phyloP scores from a whole-genome alignment of 176 grass and related monocot genomes.

The Aegilops bicornis region DNA sequence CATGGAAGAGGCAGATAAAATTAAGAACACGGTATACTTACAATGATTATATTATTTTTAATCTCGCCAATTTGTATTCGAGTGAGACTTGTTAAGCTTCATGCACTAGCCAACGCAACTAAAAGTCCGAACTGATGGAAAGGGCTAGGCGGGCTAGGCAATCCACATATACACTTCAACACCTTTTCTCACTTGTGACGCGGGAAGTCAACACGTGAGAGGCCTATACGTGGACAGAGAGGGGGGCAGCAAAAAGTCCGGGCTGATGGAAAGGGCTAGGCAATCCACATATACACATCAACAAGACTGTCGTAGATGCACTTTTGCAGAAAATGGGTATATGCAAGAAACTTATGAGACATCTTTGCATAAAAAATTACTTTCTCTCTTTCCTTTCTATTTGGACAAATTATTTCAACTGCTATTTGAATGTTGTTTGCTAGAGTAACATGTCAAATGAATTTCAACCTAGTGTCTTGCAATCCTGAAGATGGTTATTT shows the following conservation, averaged over 20 bases:
- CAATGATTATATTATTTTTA: conserved; percentile 22
- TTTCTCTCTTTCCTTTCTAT: not conserved
- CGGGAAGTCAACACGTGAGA: too few species aligned
- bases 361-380: not conserved
- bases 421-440: conserved; percentile 5
- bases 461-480: conserved; percentile 20
- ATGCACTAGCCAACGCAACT: too few species aligned
- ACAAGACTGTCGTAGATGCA: not conserved
- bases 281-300: too few species aligned
- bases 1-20: conserved; percentile 94
- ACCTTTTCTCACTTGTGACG: too few species aligned
- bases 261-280: too few species aligned
- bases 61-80: conserved; percentile 6
- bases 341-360: not conserved
- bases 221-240: too few species aligned
- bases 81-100: not conserved
- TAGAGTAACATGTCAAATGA: not conserved
- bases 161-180: too few species aligned
- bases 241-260: too few species aligned
- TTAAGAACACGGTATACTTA: conserved; percentile 76
- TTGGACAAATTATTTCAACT: not conserved
- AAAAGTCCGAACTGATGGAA: too few species aligned
- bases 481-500: conserved; percentile 14
- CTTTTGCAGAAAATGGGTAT: conserved; percentile 6
- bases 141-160: too few species aligned